A percentile compares a stretch with the other conserved stretches of the same genome.
Evolutionary conservation across 177 flowering plant genomes (phyloP).

Genomic region (Vitis hybrid): DNA sequence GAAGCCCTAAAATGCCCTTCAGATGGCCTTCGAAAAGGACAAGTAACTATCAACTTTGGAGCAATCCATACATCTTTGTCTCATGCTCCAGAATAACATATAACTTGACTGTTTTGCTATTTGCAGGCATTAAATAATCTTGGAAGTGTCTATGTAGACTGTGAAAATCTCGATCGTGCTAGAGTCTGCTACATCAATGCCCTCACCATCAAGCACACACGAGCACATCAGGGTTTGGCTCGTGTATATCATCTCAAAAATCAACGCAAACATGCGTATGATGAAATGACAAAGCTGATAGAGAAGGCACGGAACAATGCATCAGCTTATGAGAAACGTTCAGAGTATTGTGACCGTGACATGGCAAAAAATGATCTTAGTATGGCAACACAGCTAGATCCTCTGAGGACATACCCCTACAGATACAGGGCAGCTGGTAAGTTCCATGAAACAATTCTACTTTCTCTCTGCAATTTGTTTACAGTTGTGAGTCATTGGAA

Average conservation of each 20-base stretch:
- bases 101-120: slow-evolving; percentile 4
- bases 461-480: slow-evolving; percentile 7
- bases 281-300: slow-evolving; percentile 57
- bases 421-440: slow-evolving; percentile 97
- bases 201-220: slow-evolving; percentile 82
- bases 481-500: background rate
- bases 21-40: slow-evolving; percentile 93
- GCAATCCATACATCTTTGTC: background rate
- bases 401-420: slow-evolving; percentile 90
- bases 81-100: background rate
- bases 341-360: slow-evolving; percentile 55
- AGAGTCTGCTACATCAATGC: slow-evolving; percentile 83
- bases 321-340: slow-evolving; percentile 60
- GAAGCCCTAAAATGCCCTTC: slow-evolving; percentile 96
- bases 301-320: slow-evolving; percentile 52
- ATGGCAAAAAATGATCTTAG: slow-evolving; percentile 82
- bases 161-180: slow-evolving; percentile 82
- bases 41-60: slow-evolving; percentile 23
- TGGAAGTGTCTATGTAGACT: slow-evolving; percentile 86
- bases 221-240: slow-evolving; percentile 97
- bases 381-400: slow-evolving; percentile 81
- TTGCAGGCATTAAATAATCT: slow-evolving; percentile 88
- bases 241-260: slow-evolving; percentile 79
- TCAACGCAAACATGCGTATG: slow-evolving; percentile 55
- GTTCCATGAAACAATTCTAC: slow-evolving; percentile 9